Conservation (phyloP, 176 grass and related monocot genomes). For the Zoysia japonica region DNA sequence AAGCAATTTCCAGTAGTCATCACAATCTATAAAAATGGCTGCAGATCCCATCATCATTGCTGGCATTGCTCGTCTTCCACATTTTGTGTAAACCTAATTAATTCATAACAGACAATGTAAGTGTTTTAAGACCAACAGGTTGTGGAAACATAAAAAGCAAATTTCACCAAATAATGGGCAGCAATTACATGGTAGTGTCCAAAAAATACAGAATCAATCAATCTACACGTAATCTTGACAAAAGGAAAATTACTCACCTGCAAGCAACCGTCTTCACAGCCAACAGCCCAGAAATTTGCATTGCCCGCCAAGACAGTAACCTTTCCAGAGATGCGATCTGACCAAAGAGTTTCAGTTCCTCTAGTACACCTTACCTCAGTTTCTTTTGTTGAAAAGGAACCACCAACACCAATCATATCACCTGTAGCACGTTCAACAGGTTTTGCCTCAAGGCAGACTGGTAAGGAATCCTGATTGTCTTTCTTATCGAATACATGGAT, state of each 20-base stretch:
- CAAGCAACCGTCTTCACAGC: constrained; percentile 87
- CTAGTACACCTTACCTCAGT: constrained; percentile 69
- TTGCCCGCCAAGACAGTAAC: constrained; percentile 95
- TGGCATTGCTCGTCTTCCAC: constrained; percentile 82
- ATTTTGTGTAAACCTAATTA: constrained; percentile 90
- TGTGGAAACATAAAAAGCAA: constrained; percentile 10
- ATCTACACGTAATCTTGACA: neutral
- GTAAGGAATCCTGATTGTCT: constrained; percentile 50
- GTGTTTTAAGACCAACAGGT: neutral
- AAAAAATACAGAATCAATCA: constrained; percentile 9
- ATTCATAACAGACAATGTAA: constrained; percentile 6
- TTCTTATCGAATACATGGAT: constrained; percentile 65
- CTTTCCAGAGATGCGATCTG: constrained; percentile 81
- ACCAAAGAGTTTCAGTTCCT: constrained; percentile 79
- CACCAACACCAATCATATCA: constrained; percentile 63
- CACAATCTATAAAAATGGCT: constrained; percentile 88
- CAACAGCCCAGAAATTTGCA: constrained; percentile 91
- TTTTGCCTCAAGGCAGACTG: constrained; percentile 75
- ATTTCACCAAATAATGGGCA: constrained; percentile 25
- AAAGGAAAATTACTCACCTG: constrained; percentile 57
- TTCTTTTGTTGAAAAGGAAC: constrained; percentile 72
- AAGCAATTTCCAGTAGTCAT: constrained; percentile 79
- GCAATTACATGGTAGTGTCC: neutral
- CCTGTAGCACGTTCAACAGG: constrained; percentile 66
- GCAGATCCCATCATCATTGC: constrained; percentile 87